Evolutionary conservation across 768 basidiomycete species (phyloP).

Genomic region (Pleurotus cornucopiae): DNA sequence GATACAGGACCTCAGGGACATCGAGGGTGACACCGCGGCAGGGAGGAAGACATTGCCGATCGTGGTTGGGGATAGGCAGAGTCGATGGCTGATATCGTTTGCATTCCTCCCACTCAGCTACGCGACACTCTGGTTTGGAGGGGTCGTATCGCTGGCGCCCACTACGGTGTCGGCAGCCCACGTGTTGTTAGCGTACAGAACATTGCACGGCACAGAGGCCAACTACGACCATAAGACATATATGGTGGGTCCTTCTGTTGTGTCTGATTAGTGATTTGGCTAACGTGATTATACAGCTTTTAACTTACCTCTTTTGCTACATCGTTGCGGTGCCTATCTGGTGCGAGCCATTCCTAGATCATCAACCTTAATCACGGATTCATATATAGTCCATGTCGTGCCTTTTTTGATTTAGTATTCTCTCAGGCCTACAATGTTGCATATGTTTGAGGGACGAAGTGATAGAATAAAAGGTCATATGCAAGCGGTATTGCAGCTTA

Average conservation of each 20-base stretch:
- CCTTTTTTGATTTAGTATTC: too few species aligned
- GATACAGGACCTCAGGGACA: constrained; percentile 14
- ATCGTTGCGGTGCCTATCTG: constrained; percentile 3
- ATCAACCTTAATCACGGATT: too few species aligned
- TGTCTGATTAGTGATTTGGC: neutral
- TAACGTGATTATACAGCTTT: neutral
- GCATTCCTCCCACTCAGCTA: constrained; percentile 8
- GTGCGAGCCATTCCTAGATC: neutral
- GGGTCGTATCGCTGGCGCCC: neutral
- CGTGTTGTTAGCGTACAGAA: constrained; percentile 11
- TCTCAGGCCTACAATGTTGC: too few species aligned
- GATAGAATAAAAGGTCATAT: too few species aligned
- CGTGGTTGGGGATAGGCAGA: constrained; percentile 7
- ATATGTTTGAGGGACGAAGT: too few species aligned
- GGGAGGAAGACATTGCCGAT: constrained; percentile 15
- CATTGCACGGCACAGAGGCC: constrained; percentile 1
- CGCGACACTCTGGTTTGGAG: constrained; percentile 4
- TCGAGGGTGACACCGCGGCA: constrained; percentile 11
- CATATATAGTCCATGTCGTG: too few species aligned
- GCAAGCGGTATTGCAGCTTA: too few species aligned
- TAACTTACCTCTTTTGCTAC: constrained; percentile 10
- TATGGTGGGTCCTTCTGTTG: constrained; percentile 11
- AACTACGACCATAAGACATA: constrained; percentile 16
- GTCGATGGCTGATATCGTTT: constrained; percentile 8
- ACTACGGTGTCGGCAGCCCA: constrained; percentile 3